phyloP scores from a whole-genome alignment of 495 filamentous ascomycete species.

The Bathelium albidoporum region DNA sequence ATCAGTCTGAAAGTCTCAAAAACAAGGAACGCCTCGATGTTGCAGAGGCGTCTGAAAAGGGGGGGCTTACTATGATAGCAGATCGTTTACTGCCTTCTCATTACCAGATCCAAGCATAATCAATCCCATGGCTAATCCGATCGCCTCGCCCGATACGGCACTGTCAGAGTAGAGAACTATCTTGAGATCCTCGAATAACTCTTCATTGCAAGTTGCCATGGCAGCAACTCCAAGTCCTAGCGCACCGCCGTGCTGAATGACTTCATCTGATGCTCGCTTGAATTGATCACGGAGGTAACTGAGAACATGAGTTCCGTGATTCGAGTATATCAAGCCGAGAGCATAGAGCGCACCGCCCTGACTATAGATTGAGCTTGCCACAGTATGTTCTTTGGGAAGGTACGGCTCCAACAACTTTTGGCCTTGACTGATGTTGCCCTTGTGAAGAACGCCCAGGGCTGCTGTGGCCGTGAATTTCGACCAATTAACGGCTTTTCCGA shows the following conservation, averaged over 20 bases:
- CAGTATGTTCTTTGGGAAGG: constrained; percentile 63
- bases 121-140: constrained; percentile 88
- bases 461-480: constrained; percentile 98
- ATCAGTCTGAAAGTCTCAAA: background rate
- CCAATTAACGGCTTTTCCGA: constrained; percentile 98
- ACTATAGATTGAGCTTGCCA: constrained; percentile 79
- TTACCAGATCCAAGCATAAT: constrained; percentile 97
- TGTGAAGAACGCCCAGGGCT: constrained; percentile 91
- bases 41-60: background rate
- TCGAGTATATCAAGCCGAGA: constrained; percentile 92
- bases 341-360: constrained; percentile 94
- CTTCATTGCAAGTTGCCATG: constrained; percentile 87
- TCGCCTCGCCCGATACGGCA: constrained; percentile 91
- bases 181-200: constrained; percentile 86
- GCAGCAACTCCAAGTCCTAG: constrained; percentile 92
- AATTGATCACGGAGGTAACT: constrained; percentile 84
- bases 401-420: constrained; percentile 92
- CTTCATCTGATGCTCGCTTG: constrained; percentile 76
- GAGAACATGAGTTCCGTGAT: constrained; percentile 88
- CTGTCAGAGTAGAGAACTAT: constrained; percentile 82
- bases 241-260: constrained; percentile 93
- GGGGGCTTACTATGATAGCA: constrained; percentile 64
- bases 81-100: constrained; percentile 77
- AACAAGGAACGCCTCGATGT: background rate
- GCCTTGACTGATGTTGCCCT: constrained; percentile 84